Evolutionary conservation across 495 filamentous ascomycete genomes (phyloP).

Genomic region (Penicillium soppii): DNA sequence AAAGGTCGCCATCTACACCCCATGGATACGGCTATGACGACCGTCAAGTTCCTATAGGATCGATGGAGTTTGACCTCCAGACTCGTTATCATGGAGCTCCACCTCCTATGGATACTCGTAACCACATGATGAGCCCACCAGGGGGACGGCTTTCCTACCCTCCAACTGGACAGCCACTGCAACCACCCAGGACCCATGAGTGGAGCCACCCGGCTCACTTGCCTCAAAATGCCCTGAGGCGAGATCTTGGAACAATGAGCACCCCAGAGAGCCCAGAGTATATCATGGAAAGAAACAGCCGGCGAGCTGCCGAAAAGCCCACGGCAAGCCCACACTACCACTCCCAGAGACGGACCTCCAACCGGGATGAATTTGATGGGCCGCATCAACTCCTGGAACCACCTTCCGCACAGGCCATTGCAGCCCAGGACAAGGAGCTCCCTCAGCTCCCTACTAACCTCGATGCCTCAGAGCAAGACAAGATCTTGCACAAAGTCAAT

Average conservation of each 20-base stretch:
- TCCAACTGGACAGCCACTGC: slow-evolving; percentile 31
- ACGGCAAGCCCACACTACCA: slow-evolving; percentile 53
- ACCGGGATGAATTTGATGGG: slow-evolving; percentile 86
- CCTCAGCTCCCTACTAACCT: slow-evolving; percentile 81
- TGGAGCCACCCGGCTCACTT: slow-evolving; percentile 36
- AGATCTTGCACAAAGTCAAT: slow-evolving; percentile 74
- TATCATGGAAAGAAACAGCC: slow-evolving; percentile 40
- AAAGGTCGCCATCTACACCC: slow-evolving; percentile 33
- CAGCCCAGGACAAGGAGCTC: slow-evolving; percentile 73
- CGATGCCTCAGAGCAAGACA: slow-evolving; percentile 79
- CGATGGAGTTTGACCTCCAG: slow-evolving; percentile 35
- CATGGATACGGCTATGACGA: slow-evolving; percentile 33
- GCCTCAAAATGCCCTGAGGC: slow-evolving; percentile 33
- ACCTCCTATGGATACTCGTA: slow-evolving; percentile 24
- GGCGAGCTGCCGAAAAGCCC: slow-evolving; percentile 41
- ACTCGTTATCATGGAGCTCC: slow-evolving; percentile 31
- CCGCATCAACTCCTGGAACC: slow-evolving; percentile 75
- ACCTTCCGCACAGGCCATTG: slow-evolving; percentile 62
- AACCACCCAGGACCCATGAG: slow-evolving; percentile 34
- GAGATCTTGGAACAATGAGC: slow-evolving; percentile 32
- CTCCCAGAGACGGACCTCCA: slow-evolving; percentile 70
- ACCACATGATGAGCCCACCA: slow-evolving; percentile 22
- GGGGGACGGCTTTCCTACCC: slow-evolving; percentile 39
- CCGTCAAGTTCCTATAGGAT: slow-evolving; percentile 17
- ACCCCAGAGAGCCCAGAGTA: slow-evolving; percentile 40